phyloP scores from a whole-genome alignment of 192 early-diverging fungal genomes.

The Phlyctochytrium planicorne region DNA sequence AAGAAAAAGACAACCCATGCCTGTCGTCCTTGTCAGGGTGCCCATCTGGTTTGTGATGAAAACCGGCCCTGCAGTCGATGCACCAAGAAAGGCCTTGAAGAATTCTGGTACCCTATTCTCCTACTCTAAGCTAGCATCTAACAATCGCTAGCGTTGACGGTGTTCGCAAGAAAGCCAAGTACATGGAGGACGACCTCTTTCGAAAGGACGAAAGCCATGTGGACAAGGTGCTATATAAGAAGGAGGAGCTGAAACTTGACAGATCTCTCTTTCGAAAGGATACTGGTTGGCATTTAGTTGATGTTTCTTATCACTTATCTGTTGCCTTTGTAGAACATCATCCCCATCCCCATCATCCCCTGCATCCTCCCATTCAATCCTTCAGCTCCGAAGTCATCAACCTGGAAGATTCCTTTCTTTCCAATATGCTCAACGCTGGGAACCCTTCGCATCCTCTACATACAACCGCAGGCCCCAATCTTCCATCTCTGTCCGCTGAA shows the following conservation, averaged over 20 bases:
- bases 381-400: slow-evolving; percentile 90
- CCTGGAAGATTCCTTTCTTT: slow-evolving; percentile 85
- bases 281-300: too few relatives aligned
- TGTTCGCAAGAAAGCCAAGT: slow-evolving; percentile 88
- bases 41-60: slow-evolving; percentile 19
- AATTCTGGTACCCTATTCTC: not conserved
- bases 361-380: not conserved
- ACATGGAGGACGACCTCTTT: slow-evolving; percentile 61
- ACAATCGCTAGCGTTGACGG: slow-evolving; percentile 81
- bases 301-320: too few relatives aligned
- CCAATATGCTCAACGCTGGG: slow-evolving; percentile 76
- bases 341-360: too few relatives aligned
- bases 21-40: slow-evolving; percentile 17
- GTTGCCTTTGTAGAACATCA: too few relatives aligned
- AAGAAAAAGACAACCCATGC: slow-evolving; percentile 6
- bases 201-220: not conserved
- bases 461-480: slow-evolving; percentile 23
- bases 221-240: too few relatives aligned
- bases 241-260: too few relatives aligned
- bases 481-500: not conserved
- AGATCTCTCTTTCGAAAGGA: slow-evolving; percentile 1
- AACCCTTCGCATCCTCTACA: slow-evolving; percentile 38
- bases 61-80: slow-evolving; percentile 84
- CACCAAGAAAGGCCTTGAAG: slow-evolving; percentile 72
- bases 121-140: not conserved